Evolutionary conservation across 2,329 filamentous ascomycete genomes (phyloP), one percentile per base, ranked within the genome.

Genomic region (Cercospora nicotianae): DNA sequence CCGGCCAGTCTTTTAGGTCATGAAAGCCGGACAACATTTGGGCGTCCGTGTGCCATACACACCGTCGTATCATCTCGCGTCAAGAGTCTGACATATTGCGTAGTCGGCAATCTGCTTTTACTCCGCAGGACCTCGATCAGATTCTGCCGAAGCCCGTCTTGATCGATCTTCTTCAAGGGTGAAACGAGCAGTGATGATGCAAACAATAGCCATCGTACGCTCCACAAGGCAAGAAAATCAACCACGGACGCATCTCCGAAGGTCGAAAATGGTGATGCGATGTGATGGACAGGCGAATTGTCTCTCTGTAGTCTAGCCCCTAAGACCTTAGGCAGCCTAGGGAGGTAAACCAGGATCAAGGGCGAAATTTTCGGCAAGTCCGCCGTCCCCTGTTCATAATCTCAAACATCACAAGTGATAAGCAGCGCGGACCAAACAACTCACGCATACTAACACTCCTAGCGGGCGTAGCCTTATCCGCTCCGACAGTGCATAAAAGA

Each of bases 341-440:
- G 45, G 48, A 55, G 30, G 16, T 30, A 3, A 13, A 59, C 55
- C n/a, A 36, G 55, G 55, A 59, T 36, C 55, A 30, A 23, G 30
- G 55, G 31, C 5, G 55, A 33, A 36, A 59, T 18, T 33, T 59
- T 59, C 28, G 55, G 28, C 31, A 23, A 31, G 16, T 20, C 28
- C 31, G 55, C 31, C 28, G 30, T 18, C 28, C 55, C 55, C 16
- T 59, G 55, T 36, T 9, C 28, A 31, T 36, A 59, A 59, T 31
- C 28, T 59, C 55, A 36, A 59, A 59, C 55, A 59, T 59, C 18
- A 9, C 55, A 33, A 59, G 55, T 59, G 55, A 59, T 36, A 59
- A 36, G 55, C 55, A n/a, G 26, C n/a, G 55, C 30, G 16, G 55
- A 59, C 31, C 55, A n/a, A 42, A 42, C 16, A 42, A n/a, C 36